phyloP scores from a whole-genome alignment of 2,329 filamentous ascomycete species.

The Neoarthrinium moseri region DNA sequence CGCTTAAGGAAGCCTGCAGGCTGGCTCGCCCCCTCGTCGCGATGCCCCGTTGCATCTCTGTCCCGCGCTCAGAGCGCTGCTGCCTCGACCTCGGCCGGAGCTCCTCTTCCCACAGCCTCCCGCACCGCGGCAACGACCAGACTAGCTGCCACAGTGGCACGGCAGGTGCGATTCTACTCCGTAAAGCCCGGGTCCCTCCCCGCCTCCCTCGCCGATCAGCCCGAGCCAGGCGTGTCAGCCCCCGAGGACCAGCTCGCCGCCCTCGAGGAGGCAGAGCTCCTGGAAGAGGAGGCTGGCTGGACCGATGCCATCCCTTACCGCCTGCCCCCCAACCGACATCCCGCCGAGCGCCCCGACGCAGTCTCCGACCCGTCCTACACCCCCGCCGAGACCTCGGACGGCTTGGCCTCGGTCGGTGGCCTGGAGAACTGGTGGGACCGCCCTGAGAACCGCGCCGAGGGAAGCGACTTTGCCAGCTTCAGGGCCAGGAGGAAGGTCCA shows the following conservation, averaged over 20 bases:
- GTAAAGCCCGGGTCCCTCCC: conserved; percentile 5
- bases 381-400: conserved; percentile 44
- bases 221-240: background rate
- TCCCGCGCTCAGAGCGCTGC: conserved; percentile 19
- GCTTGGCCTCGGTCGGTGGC: conserved; percentile 46
- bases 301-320: conserved; percentile 2
- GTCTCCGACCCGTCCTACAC: conserved; percentile 39
- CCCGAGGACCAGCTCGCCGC: background rate
- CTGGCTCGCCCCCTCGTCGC: conserved; percentile 11
- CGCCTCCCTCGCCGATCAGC: conserved; percentile 1
- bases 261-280: background rate
- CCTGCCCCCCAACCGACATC: conserved; percentile 19
- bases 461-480: conserved; percentile 45
- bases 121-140: background rate
- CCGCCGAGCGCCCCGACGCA: conserved; percentile 26
- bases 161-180: conserved; percentile 25
- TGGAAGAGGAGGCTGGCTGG: background rate
- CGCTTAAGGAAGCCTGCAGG: conserved; percentile 23
- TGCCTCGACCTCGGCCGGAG: conserved; percentile 22
- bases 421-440: conserved; percentile 54
- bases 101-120: conserved; percentile 8
- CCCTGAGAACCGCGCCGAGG: conserved; percentile 48
- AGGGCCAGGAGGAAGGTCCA: conserved; percentile 34
- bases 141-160: conserved; percentile 6
- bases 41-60: conserved; percentile 12